Evolutionary conservation across 2,329 filamentous ascomycete species (phyloP).

Genomic region (Diatrype stigma): DNA sequence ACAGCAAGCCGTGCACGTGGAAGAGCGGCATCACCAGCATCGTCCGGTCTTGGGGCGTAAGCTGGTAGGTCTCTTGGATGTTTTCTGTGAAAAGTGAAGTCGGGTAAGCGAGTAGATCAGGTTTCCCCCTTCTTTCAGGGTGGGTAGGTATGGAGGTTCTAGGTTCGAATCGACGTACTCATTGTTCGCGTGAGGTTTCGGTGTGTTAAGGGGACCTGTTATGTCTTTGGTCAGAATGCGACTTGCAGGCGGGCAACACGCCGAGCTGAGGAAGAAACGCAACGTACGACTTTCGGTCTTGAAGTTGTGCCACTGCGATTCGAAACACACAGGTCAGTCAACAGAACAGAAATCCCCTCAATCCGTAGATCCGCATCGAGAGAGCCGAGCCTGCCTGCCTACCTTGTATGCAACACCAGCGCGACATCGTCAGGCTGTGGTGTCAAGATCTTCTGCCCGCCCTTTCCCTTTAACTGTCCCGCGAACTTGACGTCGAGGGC

Average conservation of each 20-base stretch:
- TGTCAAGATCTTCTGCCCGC: slow-evolving; percentile 34
- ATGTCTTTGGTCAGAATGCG: slow-evolving; percentile 11
- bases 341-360: no score
- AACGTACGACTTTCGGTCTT: slow-evolving; percentile 70
- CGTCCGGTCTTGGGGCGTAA: slow-evolving; percentile 68
- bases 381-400: no score
- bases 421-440: slow-evolving; percentile 75
- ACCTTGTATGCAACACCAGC: slow-evolving; percentile 74
- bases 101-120: slow-evolving; percentile 3
- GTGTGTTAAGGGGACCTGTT: slow-evolving; percentile 76
- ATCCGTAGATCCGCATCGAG: no score
- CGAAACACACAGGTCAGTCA: no score
- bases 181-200: slow-evolving; percentile 78
- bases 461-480: slow-evolving; percentile 56
- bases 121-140: background rate
- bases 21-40: slow-evolving; percentile 89
- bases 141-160: background rate
- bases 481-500: slow-evolving; percentile 73
- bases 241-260: background rate
- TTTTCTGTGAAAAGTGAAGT: slow-evolving; percentile 61
- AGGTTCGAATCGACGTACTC: slow-evolving; percentile 41
- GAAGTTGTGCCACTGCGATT: slow-evolving; percentile 68
- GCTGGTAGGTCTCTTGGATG: slow-evolving; percentile 71
- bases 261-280: slow-evolving; percentile 24
- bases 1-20: slow-evolving; percentile 85